Evolutionary conservation across 306 rosid genomes (phyloP).

Genomic region (Aeschynomene evenia): DNA sequence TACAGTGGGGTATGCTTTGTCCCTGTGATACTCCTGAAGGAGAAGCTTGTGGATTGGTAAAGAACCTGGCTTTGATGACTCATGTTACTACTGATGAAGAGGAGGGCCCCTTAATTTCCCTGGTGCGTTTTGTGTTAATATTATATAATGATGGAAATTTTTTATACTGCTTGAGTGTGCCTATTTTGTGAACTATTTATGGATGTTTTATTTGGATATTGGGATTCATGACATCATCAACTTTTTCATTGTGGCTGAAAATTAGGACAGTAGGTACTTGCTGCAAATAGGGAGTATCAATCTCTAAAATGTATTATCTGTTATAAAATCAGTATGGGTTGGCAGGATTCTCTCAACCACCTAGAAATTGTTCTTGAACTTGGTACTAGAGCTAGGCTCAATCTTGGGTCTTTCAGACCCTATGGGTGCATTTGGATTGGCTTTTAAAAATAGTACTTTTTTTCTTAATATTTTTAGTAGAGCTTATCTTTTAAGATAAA

Average conservation of each 20-base stretch:
- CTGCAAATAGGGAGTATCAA: no score
- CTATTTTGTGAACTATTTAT: neutral
- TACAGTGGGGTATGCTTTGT: conserved; percentile 99
- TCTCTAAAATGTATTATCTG: no score
- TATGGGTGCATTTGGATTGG: no score
- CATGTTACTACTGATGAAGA: conserved; percentile 97
- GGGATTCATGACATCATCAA: neutral
- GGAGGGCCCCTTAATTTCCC: conserved; percentile 67
- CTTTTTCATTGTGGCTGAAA: neutral
- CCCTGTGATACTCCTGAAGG: conserved; percentile 99
- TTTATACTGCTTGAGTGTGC: neutral
- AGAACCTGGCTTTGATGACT: conserved; percentile 93
- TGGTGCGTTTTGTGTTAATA: conserved; percentile 46
- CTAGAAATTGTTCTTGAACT: no score
- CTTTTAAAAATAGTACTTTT: no score
- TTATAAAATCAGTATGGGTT: no score
- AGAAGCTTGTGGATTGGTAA: conserved; percentile 90
- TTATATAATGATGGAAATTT: conserved; percentile 10
- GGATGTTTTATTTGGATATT: neutral
- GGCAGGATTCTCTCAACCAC: no score
- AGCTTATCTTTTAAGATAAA: no score
- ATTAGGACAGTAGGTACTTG: no score
- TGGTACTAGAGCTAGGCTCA: no score
- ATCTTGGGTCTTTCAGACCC: no score
- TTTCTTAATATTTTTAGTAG: no score